A percentile compares a stretch with the other conserved stretches of the same genome.
Conservation (phyloP, 352 stramenopile genomes). For the Globisporangium paroecandrum region DNA sequence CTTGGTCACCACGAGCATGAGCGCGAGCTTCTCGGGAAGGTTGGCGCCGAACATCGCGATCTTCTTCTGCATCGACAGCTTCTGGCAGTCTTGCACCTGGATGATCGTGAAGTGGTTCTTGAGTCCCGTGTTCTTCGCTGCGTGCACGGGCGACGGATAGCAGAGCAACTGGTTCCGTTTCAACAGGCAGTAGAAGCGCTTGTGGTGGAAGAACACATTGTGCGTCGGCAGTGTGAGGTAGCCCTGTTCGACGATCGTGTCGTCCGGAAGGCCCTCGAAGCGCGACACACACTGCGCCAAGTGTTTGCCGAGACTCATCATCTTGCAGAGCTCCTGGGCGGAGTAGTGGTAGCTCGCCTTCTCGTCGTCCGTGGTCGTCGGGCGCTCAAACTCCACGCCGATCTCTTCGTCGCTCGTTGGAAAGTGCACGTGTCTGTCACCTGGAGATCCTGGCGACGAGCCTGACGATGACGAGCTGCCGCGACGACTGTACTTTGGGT, state of each 20-base stretch:
- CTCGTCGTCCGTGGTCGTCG: constrained; percentile 40
- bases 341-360: constrained; percentile 60
- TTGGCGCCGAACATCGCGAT: constrained; percentile 54
- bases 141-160: constrained; percentile 49
- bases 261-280: constrained; percentile 42
- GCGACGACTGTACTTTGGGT: neutral
- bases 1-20: constrained; percentile 72
- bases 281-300: constrained; percentile 40
- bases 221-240: constrained; percentile 51
- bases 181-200: constrained; percentile 68
- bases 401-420: constrained; percentile 23
- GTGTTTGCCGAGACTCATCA: constrained; percentile 51
- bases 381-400: constrained; percentile 37
- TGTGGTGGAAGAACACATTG: constrained; percentile 56
- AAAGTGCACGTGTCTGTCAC: constrained; percentile 51
- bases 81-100: constrained; percentile 54
- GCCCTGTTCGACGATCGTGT: constrained; percentile 70
- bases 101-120: constrained; percentile 53
- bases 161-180: constrained; percentile 39
- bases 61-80: constrained; percentile 58
- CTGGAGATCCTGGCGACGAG: neutral
- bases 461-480: constrained; percentile 4
- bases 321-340: constrained; percentile 44
- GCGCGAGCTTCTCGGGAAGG: constrained; percentile 39
- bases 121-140: constrained; percentile 37